These are phyloP conservation scores for Paramecium tetraurelia DNA, from an alignment of 73 alveolate species.

Conservation along the genomic window DNA sequence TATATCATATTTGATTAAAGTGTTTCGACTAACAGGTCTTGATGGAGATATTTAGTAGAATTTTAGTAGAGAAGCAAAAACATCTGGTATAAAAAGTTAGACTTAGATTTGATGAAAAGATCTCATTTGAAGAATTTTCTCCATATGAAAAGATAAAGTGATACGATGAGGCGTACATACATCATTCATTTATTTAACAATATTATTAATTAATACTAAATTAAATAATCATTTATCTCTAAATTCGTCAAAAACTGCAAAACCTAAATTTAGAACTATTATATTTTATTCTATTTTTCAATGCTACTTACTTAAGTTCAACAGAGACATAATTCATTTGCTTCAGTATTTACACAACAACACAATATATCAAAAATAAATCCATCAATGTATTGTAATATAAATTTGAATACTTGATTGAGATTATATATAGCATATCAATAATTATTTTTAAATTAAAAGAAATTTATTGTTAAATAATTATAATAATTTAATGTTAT, in stretches of 20 bases:
- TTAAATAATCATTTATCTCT: background rate
- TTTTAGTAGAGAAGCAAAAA: too few relatives aligned
- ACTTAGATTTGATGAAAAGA: conserved; percentile 73
- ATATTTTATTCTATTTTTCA: background rate
- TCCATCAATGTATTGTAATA: background rate
- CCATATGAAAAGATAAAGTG: background rate
- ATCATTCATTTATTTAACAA: background rate
- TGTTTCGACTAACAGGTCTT: too few relatives aligned
- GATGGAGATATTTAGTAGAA: too few relatives aligned
- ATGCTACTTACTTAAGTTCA: background rate
- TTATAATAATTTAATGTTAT: too few relatives aligned
- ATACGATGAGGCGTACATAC: background rate
- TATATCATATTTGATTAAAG: too few relatives aligned
- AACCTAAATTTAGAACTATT: background rate
- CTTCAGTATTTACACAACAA: background rate
- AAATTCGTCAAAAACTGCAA: background rate
- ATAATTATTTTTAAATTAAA: too few relatives aligned
- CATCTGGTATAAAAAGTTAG: too few relatives aligned
- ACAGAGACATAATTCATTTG: background rate
- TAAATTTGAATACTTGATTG: too few relatives aligned
- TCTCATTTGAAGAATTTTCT: conserved; percentile 64
- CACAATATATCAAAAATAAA: background rate
- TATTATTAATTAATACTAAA: background rate
- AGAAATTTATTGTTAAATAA: too few relatives aligned
- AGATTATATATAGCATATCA: too few relatives aligned